Evolutionary conservation across 2,329 filamentous ascomycete genomes (phyloP).

Genomic region (Trichoderma guizhouense): DNA sequence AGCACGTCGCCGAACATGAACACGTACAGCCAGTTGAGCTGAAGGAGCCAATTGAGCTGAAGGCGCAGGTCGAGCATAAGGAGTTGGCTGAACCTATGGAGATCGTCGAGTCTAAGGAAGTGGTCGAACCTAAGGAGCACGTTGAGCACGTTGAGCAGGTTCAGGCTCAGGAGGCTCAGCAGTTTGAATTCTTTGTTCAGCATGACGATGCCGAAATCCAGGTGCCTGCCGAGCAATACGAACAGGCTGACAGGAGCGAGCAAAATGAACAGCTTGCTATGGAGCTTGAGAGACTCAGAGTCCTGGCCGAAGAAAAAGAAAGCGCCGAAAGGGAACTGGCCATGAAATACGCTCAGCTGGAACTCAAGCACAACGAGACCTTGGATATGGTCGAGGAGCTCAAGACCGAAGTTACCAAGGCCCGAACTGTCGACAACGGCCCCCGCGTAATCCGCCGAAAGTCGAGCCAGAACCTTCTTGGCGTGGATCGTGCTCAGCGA

Average conservation of each 20-base stretch:
- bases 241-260: constrained; percentile 24
- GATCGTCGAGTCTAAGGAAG: background rate
- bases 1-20: background rate
- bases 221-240: background rate
- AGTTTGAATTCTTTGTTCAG: background rate
- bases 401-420: constrained; percentile 78
- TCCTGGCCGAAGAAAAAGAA: constrained; percentile 72
- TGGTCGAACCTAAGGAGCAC: constrained; percentile 33
- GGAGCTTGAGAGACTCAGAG: constrained; percentile 70
- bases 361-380: constrained; percentile 75
- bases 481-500: constrained; percentile 85
- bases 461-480: constrained; percentile 84
- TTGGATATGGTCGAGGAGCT: constrained; percentile 86
- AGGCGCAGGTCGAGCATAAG: background rate
- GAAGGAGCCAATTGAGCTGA: background rate
- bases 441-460: constrained; percentile 81
- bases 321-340: constrained; percentile 68
- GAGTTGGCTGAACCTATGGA: background rate
- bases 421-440: constrained; percentile 62
- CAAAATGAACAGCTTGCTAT: constrained; percentile 31
- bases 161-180: background rate
- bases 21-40: background rate
- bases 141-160: background rate
- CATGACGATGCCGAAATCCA: background rate
- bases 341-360: constrained; percentile 77